phyloP scores from a whole-genome alignment of 768 basidiomycete genomes.

The Brasilioporus rufonigricans region DNA sequence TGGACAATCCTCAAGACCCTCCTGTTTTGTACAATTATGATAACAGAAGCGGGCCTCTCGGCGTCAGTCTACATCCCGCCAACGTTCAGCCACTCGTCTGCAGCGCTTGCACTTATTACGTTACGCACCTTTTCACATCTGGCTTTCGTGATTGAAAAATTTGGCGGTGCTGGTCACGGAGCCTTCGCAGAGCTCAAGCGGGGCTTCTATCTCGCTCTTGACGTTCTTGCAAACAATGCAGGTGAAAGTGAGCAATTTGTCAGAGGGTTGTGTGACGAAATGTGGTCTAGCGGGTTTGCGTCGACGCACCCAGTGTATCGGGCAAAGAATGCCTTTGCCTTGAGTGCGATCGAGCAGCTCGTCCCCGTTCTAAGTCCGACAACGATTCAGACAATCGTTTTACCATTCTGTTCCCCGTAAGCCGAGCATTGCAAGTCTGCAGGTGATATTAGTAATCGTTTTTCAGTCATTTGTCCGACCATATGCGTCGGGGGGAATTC shows the following conservation, averaged over 20 bases:
- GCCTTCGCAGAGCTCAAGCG: constrained; percentile 73
- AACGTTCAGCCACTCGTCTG: constrained; percentile 35
- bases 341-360: constrained; percentile 79
- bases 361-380: constrained; percentile 55
- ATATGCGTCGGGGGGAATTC: constrained; percentile 68
- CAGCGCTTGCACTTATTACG: constrained; percentile 50
- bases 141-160: constrained; percentile 75
- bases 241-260: constrained; percentile 39
- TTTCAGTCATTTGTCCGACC: constrained; percentile 56
- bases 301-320: constrained; percentile 26
- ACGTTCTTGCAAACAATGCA: constrained; percentile 53
- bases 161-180: constrained; percentile 59
- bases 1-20: constrained; percentile 75
- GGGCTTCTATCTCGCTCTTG: constrained; percentile 74
- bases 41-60: constrained; percentile 60
- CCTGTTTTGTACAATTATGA: constrained; percentile 71
- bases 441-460: not conserved
- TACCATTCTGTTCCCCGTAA: constrained; percentile 66
- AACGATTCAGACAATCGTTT: constrained; percentile 53
- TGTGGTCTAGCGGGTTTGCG: constrained; percentile 23
- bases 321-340: constrained; percentile 55
- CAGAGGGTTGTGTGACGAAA: constrained; percentile 34
- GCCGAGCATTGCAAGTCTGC: constrained; percentile 24
- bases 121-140: constrained; percentile 62
- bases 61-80: constrained; percentile 53